Base-by-base conservation (phyloP, 2,329 filamentous ascomycete species). In the Epichloe amarillans region DNA sequence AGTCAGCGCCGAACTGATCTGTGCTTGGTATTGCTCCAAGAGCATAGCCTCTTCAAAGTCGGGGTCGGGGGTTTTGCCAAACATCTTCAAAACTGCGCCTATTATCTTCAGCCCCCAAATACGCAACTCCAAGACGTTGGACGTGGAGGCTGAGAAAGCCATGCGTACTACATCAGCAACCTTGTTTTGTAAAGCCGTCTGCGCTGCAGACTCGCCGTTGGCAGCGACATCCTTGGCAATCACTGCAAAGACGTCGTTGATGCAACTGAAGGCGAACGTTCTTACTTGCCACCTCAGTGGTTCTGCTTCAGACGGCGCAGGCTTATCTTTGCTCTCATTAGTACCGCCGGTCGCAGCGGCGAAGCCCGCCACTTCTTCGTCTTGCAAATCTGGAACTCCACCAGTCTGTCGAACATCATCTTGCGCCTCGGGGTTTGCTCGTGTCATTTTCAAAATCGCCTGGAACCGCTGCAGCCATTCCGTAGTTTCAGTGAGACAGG, bases 11-110 rank as follows among this genome's bases (percentile, higher is more conserved):
- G 93, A 97, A 60, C 90, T 90, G 63, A 98, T 98, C 64, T 98
- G 93, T 5, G 93, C 93, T 67, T 98, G 94, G 61, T 98, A 98
- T 66, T 98, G 93, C 66, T 98, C 94, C 4, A 98, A 76, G 15
- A 98, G 75, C 69, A 95, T 95, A 0, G 87, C 93, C 67, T 98
- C 93, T n/a, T 91, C 81, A 62, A 98, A 98, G 64, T 98, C 93
- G 0, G 93, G 94, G 67, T 98, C 93, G 2, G 91, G 87, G 1
- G 87, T 89, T 63, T 89, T 91, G 50, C 93, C 93, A 69, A 98
- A 98, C 74, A 96, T 88, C 72, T 90, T 95, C 47, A 98, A 73
- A 10, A 97, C 82, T 52, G 90, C 87, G 53, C 95, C 90, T 50
- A 98, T 89, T 50, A 98, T 95, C 64, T 90, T 90, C 55, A 98